Evolutionary conservation across 129 eudicot genomes (phyloP).

Genomic region (Erigeron canadensis): DNA sequence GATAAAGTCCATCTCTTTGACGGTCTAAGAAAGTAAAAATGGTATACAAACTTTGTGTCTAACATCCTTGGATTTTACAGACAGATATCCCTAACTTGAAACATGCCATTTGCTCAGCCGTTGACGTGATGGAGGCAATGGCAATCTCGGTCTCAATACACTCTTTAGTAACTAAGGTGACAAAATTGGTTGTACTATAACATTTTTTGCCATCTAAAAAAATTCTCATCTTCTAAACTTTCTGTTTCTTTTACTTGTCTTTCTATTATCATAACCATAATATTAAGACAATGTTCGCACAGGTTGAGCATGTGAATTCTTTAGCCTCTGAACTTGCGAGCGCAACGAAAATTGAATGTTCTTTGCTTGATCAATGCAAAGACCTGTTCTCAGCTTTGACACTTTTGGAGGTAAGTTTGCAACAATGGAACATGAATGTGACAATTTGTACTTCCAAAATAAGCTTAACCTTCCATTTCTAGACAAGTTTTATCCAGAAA

Average conservation of each 20-base stretch:
- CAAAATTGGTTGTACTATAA: background rate
- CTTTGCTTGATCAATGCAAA: constrained; percentile 62
- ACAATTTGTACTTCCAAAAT: too few relatives aligned
- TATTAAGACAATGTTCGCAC: constrained; percentile 10
- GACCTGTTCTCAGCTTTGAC: constrained; percentile 59
- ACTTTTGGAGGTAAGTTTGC: constrained; percentile 57
- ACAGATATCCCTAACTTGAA: constrained; percentile 56
- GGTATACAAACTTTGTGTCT: background rate
- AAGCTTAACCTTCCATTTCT: too few relatives aligned
- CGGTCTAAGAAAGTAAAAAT: background rate
- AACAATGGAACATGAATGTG: background rate
- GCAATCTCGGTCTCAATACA: constrained; percentile 60
- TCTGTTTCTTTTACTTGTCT: background rate
- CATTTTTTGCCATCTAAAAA: background rate
- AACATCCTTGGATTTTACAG: constrained; percentile 39
- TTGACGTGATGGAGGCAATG: constrained; percentile 76
- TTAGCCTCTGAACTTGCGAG: constrained; percentile 63
- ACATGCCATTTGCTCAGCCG: constrained; percentile 72
- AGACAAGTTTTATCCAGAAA: too few relatives aligned
- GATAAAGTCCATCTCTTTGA: background rate
- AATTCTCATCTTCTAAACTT: background rate
- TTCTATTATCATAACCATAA: background rate
- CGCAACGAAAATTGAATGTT: constrained; percentile 47
- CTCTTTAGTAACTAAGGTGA: constrained; percentile 61
- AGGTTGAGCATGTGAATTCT: constrained; percentile 65